Conservation (phyloP, 768 basidiomycete species). For the Gloeopeniophorella convolvens region DNA sequence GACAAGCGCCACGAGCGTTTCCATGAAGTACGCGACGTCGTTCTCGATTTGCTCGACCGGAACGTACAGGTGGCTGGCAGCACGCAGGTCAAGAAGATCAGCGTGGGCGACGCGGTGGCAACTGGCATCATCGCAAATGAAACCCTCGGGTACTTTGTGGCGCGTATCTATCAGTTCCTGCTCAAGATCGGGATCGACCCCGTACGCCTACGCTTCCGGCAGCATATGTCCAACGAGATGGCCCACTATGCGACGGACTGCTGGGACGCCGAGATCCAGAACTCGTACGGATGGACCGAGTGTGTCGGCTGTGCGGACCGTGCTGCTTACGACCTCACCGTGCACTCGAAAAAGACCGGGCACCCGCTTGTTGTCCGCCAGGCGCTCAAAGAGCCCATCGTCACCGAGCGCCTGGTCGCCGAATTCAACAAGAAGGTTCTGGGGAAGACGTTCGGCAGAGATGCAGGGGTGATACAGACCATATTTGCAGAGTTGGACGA, state of each 20-base stretch:
- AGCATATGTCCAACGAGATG: constrained; percentile 99
- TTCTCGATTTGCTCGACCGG: constrained; percentile 72
- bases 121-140: constrained; percentile 89
- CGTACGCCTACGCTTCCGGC: constrained; percentile 79
- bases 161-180: constrained; percentile 85
- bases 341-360: constrained; percentile 81
- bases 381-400: constrained; percentile 76
- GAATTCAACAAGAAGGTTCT: constrained; percentile 84
- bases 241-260: constrained; percentile 99
- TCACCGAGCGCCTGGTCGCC: constrained; percentile 72
- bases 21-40: constrained; percentile 67
- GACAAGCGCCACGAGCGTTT: constrained; percentile 89
- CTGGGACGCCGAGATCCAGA: constrained; percentile 98
- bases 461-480: constrained; percentile 61
- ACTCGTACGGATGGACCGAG: constrained; percentile 91
- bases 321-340: constrained; percentile 91
- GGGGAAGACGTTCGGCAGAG: constrained; percentile 85
- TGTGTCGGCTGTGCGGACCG: constrained; percentile 99
- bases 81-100: constrained; percentile 56
- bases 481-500: constrained; percentile 62
- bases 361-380: constrained; percentile 81
- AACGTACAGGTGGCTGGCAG: constrained; percentile 74
- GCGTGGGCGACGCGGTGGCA: constrained; percentile 84
- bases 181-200: constrained; percentile 87
- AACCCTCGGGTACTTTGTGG: constrained; percentile 96